Conservation (phyloP, 2,329 filamentous ascomycete genomes). For the Mycosphaerella sp. region DNA sequence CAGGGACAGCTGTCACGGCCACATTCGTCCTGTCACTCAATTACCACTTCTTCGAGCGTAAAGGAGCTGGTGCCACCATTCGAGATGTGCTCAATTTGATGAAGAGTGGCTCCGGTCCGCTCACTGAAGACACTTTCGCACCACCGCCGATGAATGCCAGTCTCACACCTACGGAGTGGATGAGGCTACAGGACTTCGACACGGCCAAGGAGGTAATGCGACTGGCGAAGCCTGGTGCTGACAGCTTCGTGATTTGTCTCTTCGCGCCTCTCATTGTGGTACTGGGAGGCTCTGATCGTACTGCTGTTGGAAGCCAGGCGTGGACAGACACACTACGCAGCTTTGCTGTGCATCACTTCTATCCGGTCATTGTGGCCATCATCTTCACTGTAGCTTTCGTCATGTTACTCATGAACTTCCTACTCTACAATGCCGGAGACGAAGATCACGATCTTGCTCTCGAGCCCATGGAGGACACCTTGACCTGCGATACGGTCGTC, state of each 20-base stretch:
- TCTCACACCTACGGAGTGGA: constrained; percentile 68
- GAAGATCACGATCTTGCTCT: constrained; percentile 40
- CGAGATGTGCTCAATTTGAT: constrained; percentile 29
- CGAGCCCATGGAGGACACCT: constrained; percentile 45
- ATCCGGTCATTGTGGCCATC: constrained; percentile 58
- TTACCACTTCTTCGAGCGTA: constrained; percentile 67
- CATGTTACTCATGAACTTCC: constrained; percentile 64
- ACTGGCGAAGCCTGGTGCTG: constrained; percentile 63
- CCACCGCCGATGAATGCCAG: constrained; percentile 63
- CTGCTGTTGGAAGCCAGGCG: constrained; percentile 41
- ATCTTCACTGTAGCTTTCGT: constrained; percentile 59
- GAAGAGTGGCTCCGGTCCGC: constrained; percentile 11
- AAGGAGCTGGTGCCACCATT: constrained; percentile 34
- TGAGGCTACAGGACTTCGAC: constrained; percentile 70
- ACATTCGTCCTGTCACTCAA: constrained; percentile 67
- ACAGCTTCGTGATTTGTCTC: constrained; percentile 66
- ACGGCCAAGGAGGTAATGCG: constrained; percentile 70
- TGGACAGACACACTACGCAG: constrained; percentile 48
- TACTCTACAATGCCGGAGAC: constrained; percentile 56
- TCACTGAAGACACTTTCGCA: constrained; percentile 31
- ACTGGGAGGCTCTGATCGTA: constrained; percentile 60
- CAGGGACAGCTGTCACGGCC: constrained; percentile 65
- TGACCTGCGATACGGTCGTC: constrained; percentile 56
- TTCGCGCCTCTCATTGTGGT: constrained; percentile 71
- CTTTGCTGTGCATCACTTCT: constrained; percentile 58